Evolutionary conservation across 2,329 filamentous ascomycete genomes (phyloP).

Genomic region (Penicillium sp.): DNA sequence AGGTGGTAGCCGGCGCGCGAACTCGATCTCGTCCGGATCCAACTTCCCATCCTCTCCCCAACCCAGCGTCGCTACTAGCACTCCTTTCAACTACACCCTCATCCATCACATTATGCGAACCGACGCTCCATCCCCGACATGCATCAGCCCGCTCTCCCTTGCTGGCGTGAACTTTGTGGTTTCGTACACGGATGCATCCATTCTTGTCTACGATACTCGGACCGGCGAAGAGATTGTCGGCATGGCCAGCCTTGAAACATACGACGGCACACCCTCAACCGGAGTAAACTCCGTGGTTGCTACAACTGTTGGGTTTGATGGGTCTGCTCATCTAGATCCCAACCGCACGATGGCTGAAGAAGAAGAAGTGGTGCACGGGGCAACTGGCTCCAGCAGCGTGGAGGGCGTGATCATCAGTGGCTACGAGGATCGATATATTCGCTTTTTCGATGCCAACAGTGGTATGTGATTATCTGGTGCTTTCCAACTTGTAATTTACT

Average conservation of each 20-base stretch:
- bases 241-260: constrained; percentile 94
- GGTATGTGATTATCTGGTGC: constrained; percentile 65
- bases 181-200: constrained; percentile 85
- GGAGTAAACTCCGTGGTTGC: constrained; percentile 91
- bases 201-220: constrained; percentile 89
- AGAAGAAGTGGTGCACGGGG: constrained; percentile 78
- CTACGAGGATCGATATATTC: constrained; percentile 93
- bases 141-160: constrained; percentile 84
- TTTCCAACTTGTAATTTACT: constrained; percentile 9
- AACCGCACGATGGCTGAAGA: constrained; percentile 65
- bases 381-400: constrained; percentile 80
- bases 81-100: constrained; percentile 84
- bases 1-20: constrained; percentile 79
- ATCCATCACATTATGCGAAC: constrained; percentile 81
- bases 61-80: constrained; percentile 80
- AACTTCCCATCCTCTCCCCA: constrained; percentile 90
- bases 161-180: constrained; percentile 90
- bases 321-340: constrained; percentile 62
- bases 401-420: constrained; percentile 95
- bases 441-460: constrained; percentile 98
- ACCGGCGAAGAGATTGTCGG: constrained; percentile 88
- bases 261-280: constrained; percentile 80
- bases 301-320: constrained; percentile 79
- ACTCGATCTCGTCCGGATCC: constrained; percentile 93
- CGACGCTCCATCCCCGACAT: constrained; percentile 78